These are phyloP conservation scores for Candida suzukii DNA, from an alignment of 805 yeast genomes.

Conservation along the genomic window DNA sequence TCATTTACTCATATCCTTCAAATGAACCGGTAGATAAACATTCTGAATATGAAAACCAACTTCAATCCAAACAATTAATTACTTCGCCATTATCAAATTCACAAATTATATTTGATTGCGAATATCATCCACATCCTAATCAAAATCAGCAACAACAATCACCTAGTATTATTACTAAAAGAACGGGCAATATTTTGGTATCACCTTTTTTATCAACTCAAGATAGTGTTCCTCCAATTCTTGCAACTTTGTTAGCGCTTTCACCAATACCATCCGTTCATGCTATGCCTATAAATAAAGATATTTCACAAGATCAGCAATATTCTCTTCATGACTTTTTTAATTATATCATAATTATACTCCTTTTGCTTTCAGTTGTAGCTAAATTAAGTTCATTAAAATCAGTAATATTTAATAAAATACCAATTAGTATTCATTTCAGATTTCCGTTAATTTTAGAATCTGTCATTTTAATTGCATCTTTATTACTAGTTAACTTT, in stretches of 20 bases:
- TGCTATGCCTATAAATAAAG: conserved; percentile 10
- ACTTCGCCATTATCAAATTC: not conserved
- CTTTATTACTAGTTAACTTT: not conserved
- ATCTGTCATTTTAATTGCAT: not conserved
- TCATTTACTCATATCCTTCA: not conserved
- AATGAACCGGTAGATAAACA: no score
- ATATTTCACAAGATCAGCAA: no score
- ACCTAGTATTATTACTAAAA: not conserved
- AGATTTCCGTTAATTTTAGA: not conserved
- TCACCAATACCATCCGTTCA: conserved; percentile 19
- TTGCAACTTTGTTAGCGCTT: conserved; percentile 23
- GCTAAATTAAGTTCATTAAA: not conserved
- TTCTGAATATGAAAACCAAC: not conserved
- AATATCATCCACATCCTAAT: not conserved
- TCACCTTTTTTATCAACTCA: conserved; percentile 1
- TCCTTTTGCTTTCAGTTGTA: no score
- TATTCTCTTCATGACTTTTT: no score
- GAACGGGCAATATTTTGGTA: not conserved
- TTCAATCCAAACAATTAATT: not conserved
- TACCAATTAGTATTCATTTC: not conserved
- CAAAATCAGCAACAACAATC: not conserved
- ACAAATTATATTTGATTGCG: not conserved
- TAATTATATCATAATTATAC: no score
- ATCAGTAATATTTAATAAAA: not conserved
- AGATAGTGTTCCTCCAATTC: conserved; percentile 15